phyloP scores from a whole-genome alignment of 2,329 filamentous ascomycete species.

The Neodidymelliopsis sp. region DNA sequence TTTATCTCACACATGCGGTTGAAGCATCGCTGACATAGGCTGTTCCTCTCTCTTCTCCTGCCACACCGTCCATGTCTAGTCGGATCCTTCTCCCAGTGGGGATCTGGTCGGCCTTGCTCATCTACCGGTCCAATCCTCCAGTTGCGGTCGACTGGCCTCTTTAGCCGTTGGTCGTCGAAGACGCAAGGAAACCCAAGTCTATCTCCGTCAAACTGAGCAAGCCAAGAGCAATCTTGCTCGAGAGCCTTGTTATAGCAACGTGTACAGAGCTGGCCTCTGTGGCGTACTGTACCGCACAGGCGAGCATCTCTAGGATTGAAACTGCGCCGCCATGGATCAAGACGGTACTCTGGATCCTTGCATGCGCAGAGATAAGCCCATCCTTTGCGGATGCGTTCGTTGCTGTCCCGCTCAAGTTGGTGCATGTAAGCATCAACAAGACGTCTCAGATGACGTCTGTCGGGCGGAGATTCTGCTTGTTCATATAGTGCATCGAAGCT shows the following conservation, averaged over 20 bases:
- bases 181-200: slow-evolving; percentile 33
- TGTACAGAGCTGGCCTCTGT: slow-evolving; percentile 32
- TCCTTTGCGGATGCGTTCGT: slow-evolving; percentile 29
- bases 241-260: slow-evolving; percentile 31
- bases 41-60: slow-evolving; percentile 24
- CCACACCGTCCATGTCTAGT: slow-evolving; percentile 30
- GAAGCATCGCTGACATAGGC: slow-evolving; percentile 34
- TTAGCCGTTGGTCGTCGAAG: slow-evolving; percentile 27
- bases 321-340: slow-evolving; percentile 25
- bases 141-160: slow-evolving; percentile 23
- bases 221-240: slow-evolving; percentile 29
- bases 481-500: slow-evolving; percentile 32
- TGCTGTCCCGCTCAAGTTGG: slow-evolving; percentile 28
- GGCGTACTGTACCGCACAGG: slow-evolving; percentile 28
- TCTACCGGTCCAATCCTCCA: slow-evolving; percentile 33
- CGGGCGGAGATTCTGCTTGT: slow-evolving; percentile 20
- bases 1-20: slow-evolving; percentile 35
- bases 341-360: slow-evolving; percentile 31
- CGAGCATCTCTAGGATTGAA: slow-evolving; percentile 33
- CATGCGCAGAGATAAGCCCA: slow-evolving; percentile 32
- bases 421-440: slow-evolving; percentile 28
- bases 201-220: slow-evolving; percentile 31
- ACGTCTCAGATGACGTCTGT: slow-evolving; percentile 19
- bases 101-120: slow-evolving; percentile 23
- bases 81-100: slow-evolving; percentile 34